Base-by-base conservation (phyloP, 2,329 filamentous ascomycete species). In the Macrophomina pseudophaseolina region DNA sequence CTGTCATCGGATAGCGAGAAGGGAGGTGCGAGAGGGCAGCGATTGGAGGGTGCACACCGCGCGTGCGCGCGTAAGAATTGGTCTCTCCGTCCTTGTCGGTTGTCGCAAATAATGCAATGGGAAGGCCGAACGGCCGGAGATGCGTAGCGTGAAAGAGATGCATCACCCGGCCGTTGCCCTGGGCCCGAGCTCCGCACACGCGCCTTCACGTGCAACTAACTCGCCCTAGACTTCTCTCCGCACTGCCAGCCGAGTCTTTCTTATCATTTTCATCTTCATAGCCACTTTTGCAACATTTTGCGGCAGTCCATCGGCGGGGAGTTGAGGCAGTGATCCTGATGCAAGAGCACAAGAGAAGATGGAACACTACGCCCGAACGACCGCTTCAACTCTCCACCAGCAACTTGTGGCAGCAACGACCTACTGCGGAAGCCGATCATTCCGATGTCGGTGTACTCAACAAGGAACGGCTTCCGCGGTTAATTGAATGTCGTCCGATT, bases 61-160 rank as follows among this genome's bases (percentile, higher is more conserved):
- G 62, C n/a, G 51, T 6, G 51, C 49, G 51, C 23, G 23, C 23
- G 23, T 23, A 23, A 54, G 40, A 49, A 28, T 46, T 30, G 40
- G 35, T 28, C 49, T 46, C 51, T 46, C 14, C 42, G 42, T 51
- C 12, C 12, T 11, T 8, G 48, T 53, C 28, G 14, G 48, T 23
- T 4, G 52, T 54, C 51, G 63, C 51, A 49, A 56, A 65, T 51
- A 65, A 65, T 65, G 63, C 49, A 40, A 49, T 32, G 18, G 30
- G 30, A 11, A 30, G 23, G 40, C 16, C 8, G 58, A 42, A 7
- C 42, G 42, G 42, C 42, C 1, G 23, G 23, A 23, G 42, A 8
- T 42, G 58, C 33, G 30, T 42, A 32, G 44, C 58, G 58, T 62
- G 44, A 40, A 59, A 51, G 60, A 64, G 35, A 44, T 49, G 60